These are phyloP conservation scores for Solanum dulcamara DNA, from an alignment of 257 asterid species.

Conservation along the genomic window DNA sequence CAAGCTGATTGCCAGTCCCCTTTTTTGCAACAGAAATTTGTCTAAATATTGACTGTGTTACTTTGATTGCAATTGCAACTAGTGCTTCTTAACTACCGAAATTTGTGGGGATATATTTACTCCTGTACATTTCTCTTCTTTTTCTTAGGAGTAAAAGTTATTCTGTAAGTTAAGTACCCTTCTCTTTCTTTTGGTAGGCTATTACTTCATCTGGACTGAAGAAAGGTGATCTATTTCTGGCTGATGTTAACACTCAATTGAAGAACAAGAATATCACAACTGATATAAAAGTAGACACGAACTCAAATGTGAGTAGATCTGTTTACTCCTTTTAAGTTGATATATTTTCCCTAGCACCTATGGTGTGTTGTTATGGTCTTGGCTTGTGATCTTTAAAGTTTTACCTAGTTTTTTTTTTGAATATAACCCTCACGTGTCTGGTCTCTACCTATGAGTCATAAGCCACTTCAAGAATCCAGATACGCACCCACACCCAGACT, in stretches of 20 bases:
- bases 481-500: neutral
- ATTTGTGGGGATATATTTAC: neutral
- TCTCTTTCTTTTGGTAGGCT: neutral
- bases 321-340: neutral
- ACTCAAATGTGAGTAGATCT: neutral
- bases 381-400: neutral
- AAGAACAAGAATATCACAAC: neutral
- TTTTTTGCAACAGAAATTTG: neutral
- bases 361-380: neutral
- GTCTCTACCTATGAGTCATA: neutral
- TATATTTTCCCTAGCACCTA: neutral
- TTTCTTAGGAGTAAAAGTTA: neutral
- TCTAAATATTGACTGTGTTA: neutral
- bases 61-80: neutral
- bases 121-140: neutral
- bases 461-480: neutral
- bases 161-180: neutral
- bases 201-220: neutral
- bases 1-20: neutral
- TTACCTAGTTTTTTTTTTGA: neutral
- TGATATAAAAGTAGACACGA: neutral
- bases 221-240: constrained; percentile 2
- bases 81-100: neutral
- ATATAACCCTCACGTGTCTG: neutral
- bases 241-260: constrained; percentile 1